Conservation (phyloP, 805 yeast genomes). For the Yarrowia sp. region DNA sequence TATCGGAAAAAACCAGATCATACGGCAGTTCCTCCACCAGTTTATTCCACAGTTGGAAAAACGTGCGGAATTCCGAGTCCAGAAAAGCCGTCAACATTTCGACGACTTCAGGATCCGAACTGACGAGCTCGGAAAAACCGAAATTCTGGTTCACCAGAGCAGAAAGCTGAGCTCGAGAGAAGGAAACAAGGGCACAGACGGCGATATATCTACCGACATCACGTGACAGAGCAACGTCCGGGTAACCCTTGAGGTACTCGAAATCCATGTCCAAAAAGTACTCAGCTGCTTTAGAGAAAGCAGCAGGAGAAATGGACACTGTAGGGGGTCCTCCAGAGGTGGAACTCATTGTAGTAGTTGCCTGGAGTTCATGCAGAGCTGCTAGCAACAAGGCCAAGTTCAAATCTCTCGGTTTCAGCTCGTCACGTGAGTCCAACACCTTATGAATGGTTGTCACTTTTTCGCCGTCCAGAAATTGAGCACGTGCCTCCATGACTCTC, state of each 20-base stretch:
- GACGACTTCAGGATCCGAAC: neutral
- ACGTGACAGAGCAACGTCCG: neutral
- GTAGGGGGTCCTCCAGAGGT: neutral
- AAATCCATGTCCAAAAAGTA: constrained; percentile 34
- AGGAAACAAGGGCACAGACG: constrained; percentile 17
- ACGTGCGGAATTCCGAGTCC: constrained; percentile 19
- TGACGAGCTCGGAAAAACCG: constrained; percentile 16
- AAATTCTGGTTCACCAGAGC: constrained; percentile 16
- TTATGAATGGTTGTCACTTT: constrained; percentile 26
- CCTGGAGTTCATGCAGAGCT: constrained; percentile 23
- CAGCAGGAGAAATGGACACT: constrained; percentile 12
- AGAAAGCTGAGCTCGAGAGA: constrained; percentile 23
- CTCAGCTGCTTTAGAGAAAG: constrained; percentile 22
- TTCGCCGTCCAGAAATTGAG: constrained; percentile 22
- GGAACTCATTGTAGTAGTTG: constrained; percentile 1
- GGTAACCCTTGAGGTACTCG: constrained; percentile 7
- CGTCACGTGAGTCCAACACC: constrained; percentile 12
- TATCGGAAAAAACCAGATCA: constrained; percentile 13
- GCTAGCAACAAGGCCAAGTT: constrained; percentile 14
- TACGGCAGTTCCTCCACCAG: neutral
- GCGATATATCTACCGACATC: constrained; percentile 27
- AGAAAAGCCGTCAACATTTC: constrained; percentile 18
- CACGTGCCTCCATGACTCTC: constrained; percentile 27
- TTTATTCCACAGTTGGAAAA: constrained; percentile 15
- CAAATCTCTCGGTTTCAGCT: constrained; percentile 19